These are phyloP conservation scores for Penicillium samsonianum DNA, from an alignment of 495 filamentous ascomycete species.

Conservation along the genomic window DNA sequence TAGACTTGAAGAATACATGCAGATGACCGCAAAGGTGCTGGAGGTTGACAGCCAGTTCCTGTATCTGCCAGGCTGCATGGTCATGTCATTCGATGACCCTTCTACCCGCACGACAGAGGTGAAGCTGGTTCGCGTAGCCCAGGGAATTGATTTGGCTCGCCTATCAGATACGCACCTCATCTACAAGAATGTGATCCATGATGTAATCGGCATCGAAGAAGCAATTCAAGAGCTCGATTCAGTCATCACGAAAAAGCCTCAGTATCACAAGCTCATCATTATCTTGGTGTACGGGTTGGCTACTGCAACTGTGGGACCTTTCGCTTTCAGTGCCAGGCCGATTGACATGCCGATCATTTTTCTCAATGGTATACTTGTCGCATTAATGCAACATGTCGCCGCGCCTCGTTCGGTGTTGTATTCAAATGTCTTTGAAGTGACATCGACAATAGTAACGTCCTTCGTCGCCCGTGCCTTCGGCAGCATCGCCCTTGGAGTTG, in stretches of 20 bases:
- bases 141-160: conserved; percentile 80
- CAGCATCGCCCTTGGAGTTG: conserved; percentile 57
- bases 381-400: conserved; percentile 73
- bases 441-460: conserved; percentile 76
- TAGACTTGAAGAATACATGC: conserved; percentile 79
- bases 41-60: conserved; percentile 87
- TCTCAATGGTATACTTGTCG: conserved; percentile 78
- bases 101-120: conserved; percentile 86
- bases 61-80: conserved; percentile 90
- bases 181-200: conserved; percentile 90
- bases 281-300: conserved; percentile 79
- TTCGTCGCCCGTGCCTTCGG: conserved; percentile 84
- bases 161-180: conserved; percentile 79
- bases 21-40: conserved; percentile 80
- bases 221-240: conserved; percentile 68
- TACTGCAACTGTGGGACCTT: conserved; percentile 74
- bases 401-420: conserved; percentile 73
- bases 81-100: conserved; percentile 87
- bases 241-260: conserved; percentile 63
- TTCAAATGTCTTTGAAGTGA: conserved; percentile 85
- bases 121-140: conserved; percentile 72
- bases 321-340: conserved; percentile 78
- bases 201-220: conserved; percentile 78
- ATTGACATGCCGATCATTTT: conserved; percentile 88
- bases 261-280: conserved; percentile 64